These are phyloP conservation scores for Andrographis paniculata DNA, from an alignment of 305 asterid genomes.

Conservation along the genomic window DNA sequence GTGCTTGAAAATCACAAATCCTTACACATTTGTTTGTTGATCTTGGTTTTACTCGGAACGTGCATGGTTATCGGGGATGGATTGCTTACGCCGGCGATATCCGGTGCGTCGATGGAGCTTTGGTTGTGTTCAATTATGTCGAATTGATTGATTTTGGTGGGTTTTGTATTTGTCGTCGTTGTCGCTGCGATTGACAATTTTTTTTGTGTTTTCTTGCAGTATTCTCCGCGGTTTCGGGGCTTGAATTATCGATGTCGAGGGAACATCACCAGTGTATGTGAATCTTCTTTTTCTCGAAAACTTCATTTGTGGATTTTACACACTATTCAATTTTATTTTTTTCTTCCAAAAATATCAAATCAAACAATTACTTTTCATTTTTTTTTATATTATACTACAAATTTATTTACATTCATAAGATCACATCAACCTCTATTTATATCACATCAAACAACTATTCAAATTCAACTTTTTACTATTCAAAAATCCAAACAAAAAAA, in stretches of 20 bases:
- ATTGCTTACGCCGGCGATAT: conserved; percentile 86
- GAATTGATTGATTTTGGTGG: no score
- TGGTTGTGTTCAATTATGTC: background rate
- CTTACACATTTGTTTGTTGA: conserved; percentile 64
- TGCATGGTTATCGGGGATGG: conserved; percentile 99
- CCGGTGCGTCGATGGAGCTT: conserved; percentile 34
- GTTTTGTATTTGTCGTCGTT: no score
- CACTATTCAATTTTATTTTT: no score
- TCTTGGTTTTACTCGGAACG: conserved; percentile 87
- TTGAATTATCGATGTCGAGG: conserved; percentile 89
- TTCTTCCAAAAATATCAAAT: no score
- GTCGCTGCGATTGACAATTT: no score
- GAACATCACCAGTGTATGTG: conserved; percentile 94
- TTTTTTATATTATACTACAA: no score
- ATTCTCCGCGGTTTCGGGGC: conserved; percentile 95
- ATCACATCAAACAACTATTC: no score
- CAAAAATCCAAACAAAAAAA: no score
- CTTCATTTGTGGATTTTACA: background rate
- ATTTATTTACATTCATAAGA: no score
- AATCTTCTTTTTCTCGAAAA: conserved; percentile 21
- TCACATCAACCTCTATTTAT: no score
- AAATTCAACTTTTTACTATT: no score
- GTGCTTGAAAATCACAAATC: conserved; percentile 80
- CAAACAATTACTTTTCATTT: no score
- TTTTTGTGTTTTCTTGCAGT: conserved; percentile 37